Conservation (phyloP, 345 rosid genomes). For the Lepidium didymum region DNA sequence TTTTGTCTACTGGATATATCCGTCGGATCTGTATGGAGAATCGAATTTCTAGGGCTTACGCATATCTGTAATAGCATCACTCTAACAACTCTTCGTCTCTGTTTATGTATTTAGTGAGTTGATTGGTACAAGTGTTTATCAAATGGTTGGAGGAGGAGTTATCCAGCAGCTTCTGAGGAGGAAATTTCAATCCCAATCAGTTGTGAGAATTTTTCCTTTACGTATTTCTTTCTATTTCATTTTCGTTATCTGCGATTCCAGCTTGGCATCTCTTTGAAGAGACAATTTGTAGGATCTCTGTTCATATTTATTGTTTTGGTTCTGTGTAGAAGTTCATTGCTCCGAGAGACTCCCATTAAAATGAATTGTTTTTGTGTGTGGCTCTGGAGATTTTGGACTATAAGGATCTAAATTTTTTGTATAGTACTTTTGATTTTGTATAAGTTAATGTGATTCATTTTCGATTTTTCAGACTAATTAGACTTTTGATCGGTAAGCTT, state of each 20-base stretch:
- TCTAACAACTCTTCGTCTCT: neutral
- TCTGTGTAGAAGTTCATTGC: neutral
- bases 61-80: neutral
- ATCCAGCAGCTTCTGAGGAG: slow-evolving; percentile 75
- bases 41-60: neutral
- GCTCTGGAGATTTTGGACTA: neutral
- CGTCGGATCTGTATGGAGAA: slow-evolving; percentile 3
- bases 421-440: too few relatives aligned
- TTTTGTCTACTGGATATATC: neutral
- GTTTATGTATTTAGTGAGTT: neutral
- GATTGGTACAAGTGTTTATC: slow-evolving; percentile 15
- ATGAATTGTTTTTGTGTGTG: too few relatives aligned
- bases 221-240: neutral
- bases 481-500: neutral
- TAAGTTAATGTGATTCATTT: too few relatives aligned
- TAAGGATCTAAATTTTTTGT: neutral
- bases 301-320: neutral
- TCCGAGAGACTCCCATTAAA: neutral
- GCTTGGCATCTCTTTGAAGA: neutral
- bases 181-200: slow-evolving; percentile 52
- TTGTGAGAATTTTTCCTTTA: slow-evolving; percentile 34
- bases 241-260: neutral
- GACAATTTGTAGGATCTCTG: neutral
- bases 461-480: neutral
- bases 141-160: slow-evolving; percentile 90